Conservation (phyloP, 495 filamentous ascomycete genomes). For the Aspergillus campestris region DNA sequence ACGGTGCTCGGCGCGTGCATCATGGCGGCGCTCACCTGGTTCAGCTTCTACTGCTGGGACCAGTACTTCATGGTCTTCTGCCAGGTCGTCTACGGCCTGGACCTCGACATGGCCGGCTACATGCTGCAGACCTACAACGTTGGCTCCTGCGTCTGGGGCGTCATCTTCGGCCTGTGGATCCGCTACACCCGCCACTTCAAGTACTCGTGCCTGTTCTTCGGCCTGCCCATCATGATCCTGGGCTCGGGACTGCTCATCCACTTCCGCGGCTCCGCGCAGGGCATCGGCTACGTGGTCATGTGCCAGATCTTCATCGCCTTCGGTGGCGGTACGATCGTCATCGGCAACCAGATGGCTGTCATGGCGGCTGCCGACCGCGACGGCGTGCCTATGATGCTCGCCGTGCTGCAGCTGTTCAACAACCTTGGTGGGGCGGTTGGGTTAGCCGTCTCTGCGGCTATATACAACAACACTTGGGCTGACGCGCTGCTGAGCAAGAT, state of each 20-base stretch:
- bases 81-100: slow-evolving; percentile 60
- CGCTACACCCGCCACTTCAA: slow-evolving; percentile 51
- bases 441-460: slow-evolving; percentile 50
- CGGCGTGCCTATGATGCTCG: slow-evolving; percentile 57
- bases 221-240: slow-evolving; percentile 52
- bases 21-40: slow-evolving; percentile 44
- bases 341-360: slow-evolving; percentile 57
- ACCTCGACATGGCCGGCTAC: slow-evolving; percentile 50
- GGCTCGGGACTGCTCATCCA: slow-evolving; percentile 58
- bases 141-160: slow-evolving; percentile 54
- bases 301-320: slow-evolving; percentile 67
- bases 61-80: slow-evolving; percentile 59
- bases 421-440: slow-evolving; percentile 61
- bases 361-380: slow-evolving; percentile 59
- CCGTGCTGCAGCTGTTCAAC: slow-evolving; percentile 52
- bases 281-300: slow-evolving; percentile 62
- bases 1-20: slow-evolving; percentile 58
- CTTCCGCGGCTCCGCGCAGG: slow-evolving; percentile 53
- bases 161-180: slow-evolving; percentile 48
- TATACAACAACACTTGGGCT: slow-evolving; percentile 62
- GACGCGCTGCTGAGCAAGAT: slow-evolving; percentile 34
- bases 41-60: slow-evolving; percentile 63
- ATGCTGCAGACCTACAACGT: slow-evolving; percentile 61
- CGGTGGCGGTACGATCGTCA: slow-evolving; percentile 47
- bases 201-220: slow-evolving; percentile 50